Evolutionary conservation across 371 early-diverging fungal species (phyloP).

Genomic region (Chytridiales sp.): DNA sequence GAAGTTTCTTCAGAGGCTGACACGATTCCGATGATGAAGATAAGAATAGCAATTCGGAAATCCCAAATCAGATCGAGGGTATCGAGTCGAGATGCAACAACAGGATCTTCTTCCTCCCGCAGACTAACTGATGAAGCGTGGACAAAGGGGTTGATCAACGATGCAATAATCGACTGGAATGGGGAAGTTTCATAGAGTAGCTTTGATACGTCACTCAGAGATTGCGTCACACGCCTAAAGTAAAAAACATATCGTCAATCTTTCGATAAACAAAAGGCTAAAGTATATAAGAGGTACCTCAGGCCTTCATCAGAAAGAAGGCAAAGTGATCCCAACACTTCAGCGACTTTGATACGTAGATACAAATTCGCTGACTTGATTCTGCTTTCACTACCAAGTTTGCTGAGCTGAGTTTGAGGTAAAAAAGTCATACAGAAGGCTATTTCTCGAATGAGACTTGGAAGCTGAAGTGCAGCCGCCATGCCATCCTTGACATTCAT

Average conservation of each 20-base stretch:
- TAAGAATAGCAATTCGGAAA: slow-evolving; percentile 32
- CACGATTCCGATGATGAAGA: slow-evolving; percentile 38
- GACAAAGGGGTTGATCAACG: slow-evolving; percentile 19
- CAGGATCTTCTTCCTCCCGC: neutral
- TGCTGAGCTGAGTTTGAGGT: neutral
- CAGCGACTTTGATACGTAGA: slow-evolving; percentile 21
- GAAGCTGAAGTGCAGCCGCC: slow-evolving; percentile 23
- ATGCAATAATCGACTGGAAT: slow-evolving; percentile 18
- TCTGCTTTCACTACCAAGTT: slow-evolving; percentile 12
- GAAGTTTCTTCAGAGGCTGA: slow-evolving; percentile 31
- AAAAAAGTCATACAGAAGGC: slow-evolving; percentile 24
- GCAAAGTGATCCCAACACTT: slow-evolving; percentile 33
- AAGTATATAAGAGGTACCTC: slow-evolving; percentile 7
- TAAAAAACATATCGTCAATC: no score
- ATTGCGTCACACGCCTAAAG: no score
- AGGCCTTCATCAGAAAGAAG: slow-evolving; percentile 31
- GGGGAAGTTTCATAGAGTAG: slow-evolving; percentile 14
- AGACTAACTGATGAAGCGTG: neutral
- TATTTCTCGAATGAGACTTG: slow-evolving; percentile 26
- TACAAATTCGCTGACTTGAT: slow-evolving; percentile 21
- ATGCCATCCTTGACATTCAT: slow-evolving; percentile 30
- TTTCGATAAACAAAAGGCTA: no score
- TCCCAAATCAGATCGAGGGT: slow-evolving; percentile 25
- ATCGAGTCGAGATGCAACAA: neutral
- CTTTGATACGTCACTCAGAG: slow-evolving; percentile 10